Evolutionary conservation across 768 basidiomycete genomes (phyloP).

Genomic region (Tricholoma sp.): DNA sequence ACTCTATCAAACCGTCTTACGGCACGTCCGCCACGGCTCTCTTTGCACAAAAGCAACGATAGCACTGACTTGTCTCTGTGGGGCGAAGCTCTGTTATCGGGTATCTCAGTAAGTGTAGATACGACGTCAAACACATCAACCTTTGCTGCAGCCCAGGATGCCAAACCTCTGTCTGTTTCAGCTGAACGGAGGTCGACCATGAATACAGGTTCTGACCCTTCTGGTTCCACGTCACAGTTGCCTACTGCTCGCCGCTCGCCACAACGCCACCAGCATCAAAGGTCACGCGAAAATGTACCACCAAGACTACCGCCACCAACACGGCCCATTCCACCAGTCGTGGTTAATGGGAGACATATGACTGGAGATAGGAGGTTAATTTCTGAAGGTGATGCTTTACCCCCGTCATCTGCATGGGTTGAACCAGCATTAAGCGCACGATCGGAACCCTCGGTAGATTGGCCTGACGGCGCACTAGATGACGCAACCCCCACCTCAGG

Average conservation of each 20-base stretch:
- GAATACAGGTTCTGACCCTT: not conserved
- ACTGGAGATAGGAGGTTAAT: slow-evolving; percentile 13
- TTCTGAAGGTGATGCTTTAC: slow-evolving; percentile 1
- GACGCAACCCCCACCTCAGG: slow-evolving; percentile 6
- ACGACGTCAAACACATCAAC: slow-evolving; percentile 8
- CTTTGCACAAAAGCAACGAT: slow-evolving; percentile 43
- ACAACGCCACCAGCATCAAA: not conserved
- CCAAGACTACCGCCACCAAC: slow-evolving; percentile 8
- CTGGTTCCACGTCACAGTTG: slow-evolving; percentile 1
- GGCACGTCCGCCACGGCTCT: slow-evolving; percentile 47
- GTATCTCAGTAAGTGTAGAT: slow-evolving; percentile 31
- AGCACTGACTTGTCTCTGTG: slow-evolving; percentile 44
- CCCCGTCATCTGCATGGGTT: slow-evolving; percentile 13
- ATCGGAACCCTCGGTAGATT: slow-evolving; percentile 11
- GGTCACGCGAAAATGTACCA: not conserved
- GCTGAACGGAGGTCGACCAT: not conserved
- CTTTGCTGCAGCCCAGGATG: slow-evolving; percentile 14
- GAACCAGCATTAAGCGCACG: slow-evolving; percentile 18
- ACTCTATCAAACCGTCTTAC: slow-evolving; percentile 21
- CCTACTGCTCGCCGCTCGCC: slow-evolving; percentile 1
- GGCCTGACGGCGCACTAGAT: slow-evolving; percentile 3
- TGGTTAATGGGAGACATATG: slow-evolving; percentile 12
- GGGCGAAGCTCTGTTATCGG: slow-evolving; percentile 51
- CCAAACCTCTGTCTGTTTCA: not conserved
- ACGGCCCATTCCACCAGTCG: slow-evolving; percentile 23